Evolutionary conservation across 352 stramenopile genomes (phyloP).

Genomic region (Lagenidium giganteum): DNA sequence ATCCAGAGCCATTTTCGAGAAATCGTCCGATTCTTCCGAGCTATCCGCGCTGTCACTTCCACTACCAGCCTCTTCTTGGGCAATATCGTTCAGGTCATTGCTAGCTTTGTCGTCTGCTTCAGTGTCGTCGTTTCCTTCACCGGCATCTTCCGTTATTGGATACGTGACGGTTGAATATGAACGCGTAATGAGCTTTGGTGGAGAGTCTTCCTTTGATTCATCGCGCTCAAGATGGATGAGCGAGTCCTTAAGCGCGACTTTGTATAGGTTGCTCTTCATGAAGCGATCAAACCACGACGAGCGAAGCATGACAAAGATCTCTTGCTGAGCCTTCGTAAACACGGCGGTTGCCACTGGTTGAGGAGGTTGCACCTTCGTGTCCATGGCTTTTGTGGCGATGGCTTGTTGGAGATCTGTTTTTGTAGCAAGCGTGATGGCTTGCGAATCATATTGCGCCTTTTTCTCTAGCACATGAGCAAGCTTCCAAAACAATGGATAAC

Average conservation of each 20-base stretch:
- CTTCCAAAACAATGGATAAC: conserved; percentile 60
- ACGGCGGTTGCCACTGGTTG: conserved; percentile 40
- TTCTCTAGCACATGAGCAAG: conserved; percentile 55
- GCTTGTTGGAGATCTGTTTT: conserved; percentile 64
- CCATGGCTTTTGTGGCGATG: conserved; percentile 31
- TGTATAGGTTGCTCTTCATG: conserved; percentile 82
- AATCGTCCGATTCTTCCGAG: conserved; percentile 39
- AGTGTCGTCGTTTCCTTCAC: conserved; percentile 4
- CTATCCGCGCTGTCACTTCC: conserved; percentile 19
- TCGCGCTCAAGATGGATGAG: conserved; percentile 54
- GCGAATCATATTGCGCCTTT: conserved; percentile 72
- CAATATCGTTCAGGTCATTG: background rate
- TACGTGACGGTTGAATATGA: conserved; percentile 48
- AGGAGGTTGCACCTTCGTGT: conserved; percentile 31
- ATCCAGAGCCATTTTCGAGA: conserved; percentile 62
- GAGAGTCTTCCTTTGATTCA: conserved; percentile 58
- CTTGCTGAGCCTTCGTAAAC: conserved; percentile 66
- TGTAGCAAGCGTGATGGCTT: conserved; percentile 69
- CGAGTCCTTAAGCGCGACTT: conserved; percentile 70
- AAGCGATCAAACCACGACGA: conserved; percentile 83
- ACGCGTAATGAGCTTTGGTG: conserved; percentile 56
- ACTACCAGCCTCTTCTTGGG: background rate
- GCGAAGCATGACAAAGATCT: conserved; percentile 77
- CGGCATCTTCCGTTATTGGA: conserved; percentile 3
- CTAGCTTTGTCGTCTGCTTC: conserved; percentile 10